Evolutionary conservation across 148 eudicot genomes (phyloP), one percentile per base, ranked within the genome.

Genomic region (Spergularia marina): DNA sequence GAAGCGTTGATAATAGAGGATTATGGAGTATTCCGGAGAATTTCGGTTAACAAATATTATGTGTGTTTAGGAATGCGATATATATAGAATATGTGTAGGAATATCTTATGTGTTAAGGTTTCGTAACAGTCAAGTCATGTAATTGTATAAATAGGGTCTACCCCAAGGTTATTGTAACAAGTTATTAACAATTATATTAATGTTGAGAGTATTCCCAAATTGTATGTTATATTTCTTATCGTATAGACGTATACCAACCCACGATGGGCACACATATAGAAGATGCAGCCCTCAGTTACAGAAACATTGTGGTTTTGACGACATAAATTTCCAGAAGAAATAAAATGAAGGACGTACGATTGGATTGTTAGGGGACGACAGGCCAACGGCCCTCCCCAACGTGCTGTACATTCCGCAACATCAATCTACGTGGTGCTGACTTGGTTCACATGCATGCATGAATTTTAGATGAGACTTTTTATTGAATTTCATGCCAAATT

Each of bases 391-490:
- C 63, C n/a, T n/a, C n/a, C n/a, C n/a, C 65, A 76, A 68, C 67
- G 21, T 56, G 79, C 51, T 65, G 81, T 73, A 72, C 67, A 25
- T 21, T 40, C 17, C 40, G 55, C 66, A 13, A 55, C 81, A 73
- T 73, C 81, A 79, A 51, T 68, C 36, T 68, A 79, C 81, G 81
- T 68, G 77, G 73, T 59, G 72, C 72, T 79, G 81, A 79, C 81
- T 79, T 79, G 81, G 81, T 67, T 67, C 81, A 73, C 81, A 79
- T 79, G 81, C 77, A 65, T 65, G 69, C 69, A 13, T 15, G 7
- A 65, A 65, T 40, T 4, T 44, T 18, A 17, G 17, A 7, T n/a
- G 4, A 25, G 53, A 72, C 54, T 72, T 72, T 72, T 36, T 65
- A 39, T 40, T 51, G 2, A 58, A 2, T 58, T 58, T 23, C 10